A percentile compares a stretch with the other conserved stretches of the same genome.
Conservation (phyloP, 352 stramenopile species). For the Hyaloperonospora brassicae region DNA sequence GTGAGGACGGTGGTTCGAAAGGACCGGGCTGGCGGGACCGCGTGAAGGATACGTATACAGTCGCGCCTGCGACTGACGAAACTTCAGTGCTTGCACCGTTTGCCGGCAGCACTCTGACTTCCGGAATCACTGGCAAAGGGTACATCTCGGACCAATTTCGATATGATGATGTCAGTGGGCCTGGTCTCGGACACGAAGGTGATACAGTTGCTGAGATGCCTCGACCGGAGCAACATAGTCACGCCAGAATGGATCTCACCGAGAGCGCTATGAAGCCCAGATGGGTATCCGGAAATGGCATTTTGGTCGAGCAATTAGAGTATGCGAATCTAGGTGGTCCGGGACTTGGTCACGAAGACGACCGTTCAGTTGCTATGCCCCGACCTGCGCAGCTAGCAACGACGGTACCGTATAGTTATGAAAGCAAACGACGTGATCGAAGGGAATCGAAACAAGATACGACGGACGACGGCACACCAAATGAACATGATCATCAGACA, state of each 20-base stretch:
- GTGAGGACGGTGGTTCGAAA: slow-evolving; percentile 13
- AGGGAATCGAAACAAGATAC: slow-evolving; percentile 3
- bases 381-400: slow-evolving; percentile 14
- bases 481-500: slow-evolving; percentile 12
- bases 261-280: slow-evolving; percentile 11
- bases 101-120: slow-evolving; percentile 10
- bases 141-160: slow-evolving; percentile 32
- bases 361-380: slow-evolving; percentile 21
- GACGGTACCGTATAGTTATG: slow-evolving; percentile 9
- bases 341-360: slow-evolving; percentile 23
- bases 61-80: slow-evolving; percentile 12
- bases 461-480: not conserved
- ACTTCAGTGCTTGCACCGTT: slow-evolving; percentile 8
- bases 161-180: slow-evolving; percentile 25
- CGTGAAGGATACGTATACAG: slow-evolving; percentile 23
- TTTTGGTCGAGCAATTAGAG: slow-evolving; percentile 27
- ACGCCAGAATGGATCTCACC: not conserved
- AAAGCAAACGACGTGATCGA: slow-evolving; percentile 1
- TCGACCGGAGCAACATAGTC: slow-evolving; percentile 13
- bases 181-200: slow-evolving; percentile 22
- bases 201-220: slow-evolving; percentile 17
- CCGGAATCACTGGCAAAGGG: slow-evolving; percentile 22
- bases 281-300: slow-evolving; percentile 14
- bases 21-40: slow-evolving; percentile 24
- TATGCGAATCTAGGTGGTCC: slow-evolving; percentile 24